phyloP scores from a whole-genome alignment of 2,329 filamentous ascomycete genomes.

The Hypoxylon sp. region DNA sequence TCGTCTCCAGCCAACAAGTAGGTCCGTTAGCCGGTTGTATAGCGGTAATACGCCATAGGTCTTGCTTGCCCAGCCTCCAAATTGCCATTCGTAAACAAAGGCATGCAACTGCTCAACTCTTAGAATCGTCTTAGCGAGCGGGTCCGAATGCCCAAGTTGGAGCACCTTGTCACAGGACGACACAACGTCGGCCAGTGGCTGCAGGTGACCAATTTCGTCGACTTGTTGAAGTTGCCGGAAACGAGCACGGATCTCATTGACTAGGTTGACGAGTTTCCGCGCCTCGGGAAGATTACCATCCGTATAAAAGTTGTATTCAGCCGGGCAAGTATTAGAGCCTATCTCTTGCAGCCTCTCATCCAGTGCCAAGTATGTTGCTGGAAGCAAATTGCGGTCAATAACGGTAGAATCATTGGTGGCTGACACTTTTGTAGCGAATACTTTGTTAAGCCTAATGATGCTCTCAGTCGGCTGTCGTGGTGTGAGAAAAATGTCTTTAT shows the following conservation, averaged over 20 bases:
- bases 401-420: constrained; percentile 52
- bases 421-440: constrained; percentile 58
- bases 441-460: constrained; percentile 61
- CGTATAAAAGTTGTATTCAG: constrained; percentile 88
- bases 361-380: constrained; percentile 74
- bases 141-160: constrained; percentile 81
- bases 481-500: constrained; percentile 66
- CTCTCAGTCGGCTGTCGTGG: constrained; percentile 57
- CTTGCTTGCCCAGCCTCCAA: constrained; percentile 84
- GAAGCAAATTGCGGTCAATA: constrained; percentile 69
- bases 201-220: constrained; percentile 79
- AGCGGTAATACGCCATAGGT: constrained; percentile 77
- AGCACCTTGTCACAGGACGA: constrained; percentile 80
- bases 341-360: constrained; percentile 70
- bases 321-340: constrained; percentile 53
- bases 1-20: constrained; percentile 89
- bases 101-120: constrained; percentile 89
- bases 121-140: constrained; percentile 86
- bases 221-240: constrained; percentile 78
- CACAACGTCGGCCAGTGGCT: constrained; percentile 82
- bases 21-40: constrained; percentile 82
- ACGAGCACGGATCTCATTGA: constrained; percentile 76
- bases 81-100: constrained; percentile 93
- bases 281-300: constrained; percentile 83
- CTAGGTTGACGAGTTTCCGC: constrained; percentile 77